Percentiles rank a stretch among this genome's conserved stretches.
Evolutionary conservation across 441 rosid species (phyloP).

Genomic region (Bocquillonia castaneifolia): DNA sequence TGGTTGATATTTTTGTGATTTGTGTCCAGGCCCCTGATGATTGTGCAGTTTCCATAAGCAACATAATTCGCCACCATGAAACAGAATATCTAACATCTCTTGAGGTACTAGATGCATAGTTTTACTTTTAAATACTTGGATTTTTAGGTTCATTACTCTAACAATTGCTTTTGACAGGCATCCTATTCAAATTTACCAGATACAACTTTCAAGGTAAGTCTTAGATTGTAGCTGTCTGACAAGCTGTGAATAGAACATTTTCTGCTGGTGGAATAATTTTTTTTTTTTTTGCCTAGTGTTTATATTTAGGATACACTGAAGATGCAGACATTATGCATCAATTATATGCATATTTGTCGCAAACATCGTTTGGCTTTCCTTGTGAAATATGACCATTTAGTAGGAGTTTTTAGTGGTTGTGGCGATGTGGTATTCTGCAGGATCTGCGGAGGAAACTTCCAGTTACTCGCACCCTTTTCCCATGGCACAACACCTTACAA

Average conservation of each 20-base stretch:
- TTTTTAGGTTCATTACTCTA: constrained; percentile 10
- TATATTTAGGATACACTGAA: no score
- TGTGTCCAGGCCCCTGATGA: constrained; percentile 76
- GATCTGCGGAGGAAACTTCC: constrained; percentile 96
- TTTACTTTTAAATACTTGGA: constrained; percentile 13
- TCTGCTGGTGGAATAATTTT: background rate
- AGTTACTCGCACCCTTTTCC: constrained; percentile 85
- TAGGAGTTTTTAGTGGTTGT: no score
- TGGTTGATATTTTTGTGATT: constrained; percentile 14
- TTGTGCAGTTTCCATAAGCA: constrained; percentile 57
- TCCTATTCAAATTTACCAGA: constrained; percentile 89
- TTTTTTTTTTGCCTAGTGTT: background rate
- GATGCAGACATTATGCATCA: no score
- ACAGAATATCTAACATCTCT: constrained; percentile 81
- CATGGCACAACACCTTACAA: constrained; percentile 88
- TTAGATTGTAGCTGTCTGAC: background rate
- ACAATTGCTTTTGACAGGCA: constrained; percentile 43
- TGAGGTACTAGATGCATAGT: constrained; percentile 48
- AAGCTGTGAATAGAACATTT: background rate
- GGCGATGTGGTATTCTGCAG: constrained; percentile 33
- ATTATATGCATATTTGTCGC: no score
- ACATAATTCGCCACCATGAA: constrained; percentile 79
- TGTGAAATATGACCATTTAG: background rate
- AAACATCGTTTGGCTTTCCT: no score
- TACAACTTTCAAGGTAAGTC: constrained; percentile 78